Conservation (phyloP, 73 alveolate species). For the Tetrahymena elliotti region DNA sequence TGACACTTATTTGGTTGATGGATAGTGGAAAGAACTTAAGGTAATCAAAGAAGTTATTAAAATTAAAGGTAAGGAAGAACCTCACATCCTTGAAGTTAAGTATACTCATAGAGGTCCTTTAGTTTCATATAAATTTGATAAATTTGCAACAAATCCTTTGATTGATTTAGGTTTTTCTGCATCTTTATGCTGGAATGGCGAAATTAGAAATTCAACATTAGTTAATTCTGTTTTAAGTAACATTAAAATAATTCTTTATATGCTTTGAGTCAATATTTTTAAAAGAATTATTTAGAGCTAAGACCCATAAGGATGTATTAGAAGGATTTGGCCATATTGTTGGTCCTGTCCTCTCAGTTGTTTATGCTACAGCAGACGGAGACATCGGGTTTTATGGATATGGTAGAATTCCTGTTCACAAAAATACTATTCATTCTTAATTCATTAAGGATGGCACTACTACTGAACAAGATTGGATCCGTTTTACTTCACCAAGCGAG, state of each 20-base stretch:
- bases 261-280: not conserved
- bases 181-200: not conserved
- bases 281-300: not conserved
- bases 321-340: not conserved
- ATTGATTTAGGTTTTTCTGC: constrained; percentile 26
- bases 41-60: constrained; percentile 56
- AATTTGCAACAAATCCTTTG: constrained; percentile 18
- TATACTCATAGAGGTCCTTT: constrained; percentile 89
- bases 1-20: constrained; percentile 67
- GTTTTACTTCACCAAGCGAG: constrained; percentile 56
- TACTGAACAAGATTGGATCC: constrained; percentile 64
- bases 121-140: constrained; percentile 9
- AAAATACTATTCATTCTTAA: constrained; percentile 33
- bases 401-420: constrained; percentile 38
- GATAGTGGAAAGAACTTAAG: constrained; percentile 62
- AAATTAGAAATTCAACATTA: not conserved
- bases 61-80: constrained; percentile 63
- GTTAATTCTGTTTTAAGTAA: not conserved
- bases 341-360: constrained; percentile 2
- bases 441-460: constrained; percentile 69
- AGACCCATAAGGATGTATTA: not conserved
- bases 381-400: constrained; percentile 63
- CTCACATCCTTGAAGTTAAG: constrained; percentile 46
- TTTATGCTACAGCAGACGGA: constrained; percentile 52
- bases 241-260: not conserved